Percentiles rank a stretch among this genome's conserved stretches.
Evolutionary conservation across 495 filamentous ascomycete species (phyloP).

Genomic region (Aspergillus panamensis): DNA sequence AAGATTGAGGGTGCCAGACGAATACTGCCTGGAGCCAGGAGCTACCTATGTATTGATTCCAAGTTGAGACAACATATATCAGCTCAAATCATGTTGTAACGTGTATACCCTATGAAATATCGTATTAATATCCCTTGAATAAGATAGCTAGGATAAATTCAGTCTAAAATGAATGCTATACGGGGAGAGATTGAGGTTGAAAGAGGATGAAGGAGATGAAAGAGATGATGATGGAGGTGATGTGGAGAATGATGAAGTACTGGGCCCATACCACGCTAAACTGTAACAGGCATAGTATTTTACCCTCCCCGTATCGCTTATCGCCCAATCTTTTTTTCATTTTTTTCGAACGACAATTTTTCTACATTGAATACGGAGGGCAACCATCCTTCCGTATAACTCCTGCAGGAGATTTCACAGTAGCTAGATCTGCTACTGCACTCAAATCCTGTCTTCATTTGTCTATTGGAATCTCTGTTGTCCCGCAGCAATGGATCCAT

Average conservation of each 20-base stretch:
- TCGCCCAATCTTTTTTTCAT: conserved; percentile 20
- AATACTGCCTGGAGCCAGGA: background rate
- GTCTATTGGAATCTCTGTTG: background rate
- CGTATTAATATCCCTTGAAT: background rate
- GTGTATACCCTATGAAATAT: background rate
- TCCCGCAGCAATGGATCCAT: conserved; percentile 60
- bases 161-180: background rate
- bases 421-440: too few relatives aligned
- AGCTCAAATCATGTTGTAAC: background rate
- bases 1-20: background rate
- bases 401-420: background rate
- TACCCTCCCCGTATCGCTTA: conserved; percentile 21
- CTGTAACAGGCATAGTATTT: conserved; percentile 8
- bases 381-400: too few relatives aligned
- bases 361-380: background rate
- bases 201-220: background rate
- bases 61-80: background rate
- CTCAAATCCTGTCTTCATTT: too few relatives aligned
- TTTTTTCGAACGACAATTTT: conserved; percentile 2
- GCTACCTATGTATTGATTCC: background rate
- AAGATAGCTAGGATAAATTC: background rate
- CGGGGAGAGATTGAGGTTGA: background rate
- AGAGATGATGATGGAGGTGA: background rate
- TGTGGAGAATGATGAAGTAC: background rate
- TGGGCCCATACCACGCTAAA: conserved; percentile 9